A percentile compares a stretch with the other conserved stretches of the same genome.
Conservation (phyloP, 371 early-diverging fungal genomes). For the Paramicrosporidium saccamoebae region DNA sequence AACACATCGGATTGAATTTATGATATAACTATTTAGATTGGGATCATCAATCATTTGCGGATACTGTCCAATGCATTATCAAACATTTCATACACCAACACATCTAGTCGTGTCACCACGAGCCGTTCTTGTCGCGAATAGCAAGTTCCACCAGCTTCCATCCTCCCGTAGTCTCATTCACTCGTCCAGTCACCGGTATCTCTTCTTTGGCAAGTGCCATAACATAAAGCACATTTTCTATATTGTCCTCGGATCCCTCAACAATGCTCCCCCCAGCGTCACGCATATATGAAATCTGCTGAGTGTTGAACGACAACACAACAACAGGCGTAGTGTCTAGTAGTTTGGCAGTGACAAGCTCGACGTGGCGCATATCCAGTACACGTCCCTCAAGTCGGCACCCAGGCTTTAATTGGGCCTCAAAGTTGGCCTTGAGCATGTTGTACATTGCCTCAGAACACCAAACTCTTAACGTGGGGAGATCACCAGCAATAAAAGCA, state of each 20-base stretch:
- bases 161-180: slow-evolving; percentile 51
- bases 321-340: slow-evolving; percentile 65
- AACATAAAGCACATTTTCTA: slow-evolving; percentile 50
- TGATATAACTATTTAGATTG: too few species aligned
- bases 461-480: slow-evolving; percentile 47
- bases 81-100: too few species aligned
- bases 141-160: slow-evolving; percentile 72
- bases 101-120: too few species aligned
- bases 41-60: too few species aligned
- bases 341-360: slow-evolving; percentile 39
- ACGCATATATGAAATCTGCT: slow-evolving; percentile 72
- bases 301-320: slow-evolving; percentile 59
- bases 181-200: slow-evolving; percentile 45
- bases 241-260: slow-evolving; percentile 56
- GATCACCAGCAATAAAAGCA: slow-evolving; percentile 55
- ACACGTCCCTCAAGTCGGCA: slow-evolving; percentile 66
- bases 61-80: too few species aligned
- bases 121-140: too few species aligned
- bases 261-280: slow-evolving; percentile 48
- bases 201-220: slow-evolving; percentile 57
- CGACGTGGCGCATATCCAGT: slow-evolving; percentile 63
- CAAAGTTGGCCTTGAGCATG: slow-evolving; percentile 45
- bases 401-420: slow-evolving; percentile 50
- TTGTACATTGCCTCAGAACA: slow-evolving; percentile 72
- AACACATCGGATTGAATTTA: too few species aligned